Conservation (phyloP, 345 rosid species). For the Erysimum cheiranthoides region DNA sequence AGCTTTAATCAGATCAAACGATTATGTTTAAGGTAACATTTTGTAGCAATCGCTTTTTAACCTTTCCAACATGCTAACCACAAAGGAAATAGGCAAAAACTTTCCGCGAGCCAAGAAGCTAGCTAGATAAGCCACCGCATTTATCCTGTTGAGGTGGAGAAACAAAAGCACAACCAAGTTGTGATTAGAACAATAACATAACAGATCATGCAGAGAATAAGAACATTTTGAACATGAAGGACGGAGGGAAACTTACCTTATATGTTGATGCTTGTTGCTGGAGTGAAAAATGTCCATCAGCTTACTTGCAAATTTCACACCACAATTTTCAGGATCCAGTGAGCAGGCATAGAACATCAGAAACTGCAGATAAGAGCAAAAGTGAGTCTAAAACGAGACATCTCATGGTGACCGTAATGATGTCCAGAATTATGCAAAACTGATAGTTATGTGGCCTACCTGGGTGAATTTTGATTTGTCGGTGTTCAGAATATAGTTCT, state of each 20-base stretch:
- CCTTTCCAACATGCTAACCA: slow-evolving; percentile 68
- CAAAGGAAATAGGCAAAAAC: slow-evolving; percentile 60
- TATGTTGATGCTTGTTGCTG: slow-evolving; percentile 50
- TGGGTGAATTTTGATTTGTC: slow-evolving; percentile 89
- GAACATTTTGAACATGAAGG: slow-evolving; percentile 13
- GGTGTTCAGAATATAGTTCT: slow-evolving; percentile 58
- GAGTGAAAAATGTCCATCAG: slow-evolving; percentile 61
- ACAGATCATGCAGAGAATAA: slow-evolving; percentile 6
- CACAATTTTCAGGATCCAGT: slow-evolving; percentile 82
- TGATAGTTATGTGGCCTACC: slow-evolving; percentile 52
- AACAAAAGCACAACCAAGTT: slow-evolving; percentile 18
- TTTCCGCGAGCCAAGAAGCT: slow-evolving; percentile 90
- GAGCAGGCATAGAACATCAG: slow-evolving; percentile 87
- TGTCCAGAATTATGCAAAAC: slow-evolving; percentile 3
- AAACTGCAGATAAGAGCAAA: slow-evolving; percentile 61
- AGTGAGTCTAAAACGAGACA: slow-evolving; percentile 13
- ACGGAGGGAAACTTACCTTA: slow-evolving; percentile 53
- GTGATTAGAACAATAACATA: slow-evolving; percentile 22
- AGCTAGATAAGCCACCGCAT: slow-evolving; percentile 89
- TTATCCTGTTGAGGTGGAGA: slow-evolving; percentile 65
- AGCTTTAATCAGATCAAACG: slow-evolving; percentile 19
- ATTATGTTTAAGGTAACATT: slow-evolving; percentile 4
- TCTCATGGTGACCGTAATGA: slow-evolving; percentile 13
- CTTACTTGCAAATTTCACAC: slow-evolving; percentile 63
- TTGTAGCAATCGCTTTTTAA: not conserved